phyloP scores from a whole-genome alignment of 208 protist genomes.

The Trypanosoma cruzi region DNA sequence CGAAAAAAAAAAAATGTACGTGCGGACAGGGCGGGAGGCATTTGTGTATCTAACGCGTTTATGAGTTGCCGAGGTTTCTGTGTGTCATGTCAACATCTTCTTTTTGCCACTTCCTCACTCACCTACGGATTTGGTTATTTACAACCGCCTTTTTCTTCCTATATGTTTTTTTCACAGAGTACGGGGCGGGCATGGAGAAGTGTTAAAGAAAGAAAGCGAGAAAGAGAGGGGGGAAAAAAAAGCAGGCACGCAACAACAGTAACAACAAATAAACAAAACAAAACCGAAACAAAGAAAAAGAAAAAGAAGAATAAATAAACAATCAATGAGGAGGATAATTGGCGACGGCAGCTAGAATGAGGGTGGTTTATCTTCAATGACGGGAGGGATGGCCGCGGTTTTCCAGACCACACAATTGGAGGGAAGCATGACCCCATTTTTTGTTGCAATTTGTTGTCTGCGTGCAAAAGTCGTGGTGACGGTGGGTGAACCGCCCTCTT shows the following conservation, averaged over 20 bases:
- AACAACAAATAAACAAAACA: background rate
- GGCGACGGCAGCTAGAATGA: background rate
- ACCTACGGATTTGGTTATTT: background rate
- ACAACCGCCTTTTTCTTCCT: background rate
- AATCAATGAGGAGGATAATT: background rate
- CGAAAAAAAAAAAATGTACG: no score
- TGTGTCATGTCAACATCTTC: background rate
- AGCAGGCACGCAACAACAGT: background rate
- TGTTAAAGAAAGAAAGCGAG: no score
- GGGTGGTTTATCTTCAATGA: background rate
- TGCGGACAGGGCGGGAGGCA: no score
- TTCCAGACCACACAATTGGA: background rate
- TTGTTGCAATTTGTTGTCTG: background rate
- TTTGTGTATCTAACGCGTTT: background rate
- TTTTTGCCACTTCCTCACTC: background rate
- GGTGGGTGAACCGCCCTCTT: background rate
- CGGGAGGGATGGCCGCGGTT: background rate
- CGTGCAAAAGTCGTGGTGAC: background rate
- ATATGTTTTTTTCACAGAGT: conserved; percentile 2
- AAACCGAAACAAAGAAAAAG: background rate
- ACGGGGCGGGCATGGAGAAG: background rate
- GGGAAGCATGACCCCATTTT: background rate
- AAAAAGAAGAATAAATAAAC: conserved; percentile 10
- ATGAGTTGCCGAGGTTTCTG: background rate
- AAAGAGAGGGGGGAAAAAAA: background rate